These are phyloP conservation scores for Ichthyophthirius multifiliis DNA, from an alignment of 169 alveolate genomes.

Conservation along the genomic window DNA sequence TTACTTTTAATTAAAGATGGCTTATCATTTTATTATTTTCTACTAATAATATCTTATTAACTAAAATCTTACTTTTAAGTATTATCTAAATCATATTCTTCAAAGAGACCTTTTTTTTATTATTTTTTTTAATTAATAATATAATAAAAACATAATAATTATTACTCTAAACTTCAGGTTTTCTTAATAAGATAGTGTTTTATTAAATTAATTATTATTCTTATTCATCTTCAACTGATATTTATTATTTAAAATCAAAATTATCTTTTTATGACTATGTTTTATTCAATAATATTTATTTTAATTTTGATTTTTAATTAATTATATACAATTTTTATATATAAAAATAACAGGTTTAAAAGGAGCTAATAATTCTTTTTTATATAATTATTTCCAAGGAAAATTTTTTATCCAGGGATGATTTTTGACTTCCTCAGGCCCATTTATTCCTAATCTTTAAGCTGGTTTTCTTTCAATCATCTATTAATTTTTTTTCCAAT, in stretches of 20 bases:
- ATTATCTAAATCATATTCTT: too few relatives aligned
- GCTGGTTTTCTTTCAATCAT: conserved; percentile 72
- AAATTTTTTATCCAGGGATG: conserved; percentile 73
- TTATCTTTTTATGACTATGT: conserved; percentile 34
- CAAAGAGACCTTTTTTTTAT: too few relatives aligned
- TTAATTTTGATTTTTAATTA: neutral
- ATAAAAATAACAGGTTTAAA: conserved; percentile 35
- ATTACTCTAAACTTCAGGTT: conserved; percentile 28
- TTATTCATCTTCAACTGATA: conserved; percentile 39
- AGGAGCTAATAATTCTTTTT: conserved; percentile 35
- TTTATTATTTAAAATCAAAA: conserved; percentile 22
- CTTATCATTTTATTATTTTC: too few relatives aligned
- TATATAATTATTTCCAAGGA: conserved; percentile 54
- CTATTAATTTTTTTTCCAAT: neutral
- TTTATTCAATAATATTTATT: conserved; percentile 7
- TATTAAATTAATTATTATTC: conserved; percentile 16
- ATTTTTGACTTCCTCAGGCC: conserved; percentile 64
- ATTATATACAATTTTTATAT: too few relatives aligned
- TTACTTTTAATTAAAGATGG: too few relatives aligned
- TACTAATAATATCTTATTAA: too few relatives aligned
- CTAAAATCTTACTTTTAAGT: too few relatives aligned
- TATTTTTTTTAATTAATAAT: too few relatives aligned
- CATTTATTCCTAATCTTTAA: conserved; percentile 63
- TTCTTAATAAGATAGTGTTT: conserved; percentile 23
- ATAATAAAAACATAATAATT: neutral